Conservation (phyloP, 257 asterid genomes). For the Lycium barbarum region DNA sequence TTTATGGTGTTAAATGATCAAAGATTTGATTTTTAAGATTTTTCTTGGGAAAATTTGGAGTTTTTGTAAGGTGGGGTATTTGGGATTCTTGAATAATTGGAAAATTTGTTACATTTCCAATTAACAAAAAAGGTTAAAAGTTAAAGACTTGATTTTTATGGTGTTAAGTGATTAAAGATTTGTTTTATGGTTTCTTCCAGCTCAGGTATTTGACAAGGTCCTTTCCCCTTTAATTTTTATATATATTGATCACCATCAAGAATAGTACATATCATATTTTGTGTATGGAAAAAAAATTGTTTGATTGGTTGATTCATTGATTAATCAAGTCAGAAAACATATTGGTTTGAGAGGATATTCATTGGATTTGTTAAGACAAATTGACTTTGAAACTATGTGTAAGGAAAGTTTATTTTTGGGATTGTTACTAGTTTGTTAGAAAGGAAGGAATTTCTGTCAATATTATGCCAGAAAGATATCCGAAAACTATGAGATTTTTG, state of each 20-base stretch:
- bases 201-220: slow-evolving; percentile 46
- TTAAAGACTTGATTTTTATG: background rate
- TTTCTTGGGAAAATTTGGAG: background rate
- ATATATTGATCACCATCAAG: slow-evolving; percentile 64
- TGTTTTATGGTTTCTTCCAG: background rate
- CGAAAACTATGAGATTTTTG: slow-evolving; percentile 64
- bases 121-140: slow-evolving; percentile 33
- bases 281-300: slow-evolving; percentile 29
- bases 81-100: slow-evolving; percentile 23
- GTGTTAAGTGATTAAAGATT: background rate
- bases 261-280: slow-evolving; percentile 28
- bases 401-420: slow-evolving; percentile 47
- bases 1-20: slow-evolving; percentile 27
- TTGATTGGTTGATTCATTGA: slow-evolving; percentile 26
- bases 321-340: slow-evolving; percentile 48
- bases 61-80: no score
- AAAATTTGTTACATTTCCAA: slow-evolving; percentile 23
- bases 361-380: slow-evolving; percentile 37
- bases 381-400: slow-evolving; percentile 39
- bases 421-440: slow-evolving; percentile 54
- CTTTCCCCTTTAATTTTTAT: slow-evolving; percentile 34
- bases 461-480: slow-evolving; percentile 28
- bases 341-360: slow-evolving; percentile 28
- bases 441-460: slow-evolving; percentile 35
- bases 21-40: slow-evolving; percentile 31